Percentiles rank a stretch among this genome's conserved stretches.
phyloP scores from a whole-genome alignment of 371 early-diverging fungal species.

The Zychaea mexicana region DNA sequence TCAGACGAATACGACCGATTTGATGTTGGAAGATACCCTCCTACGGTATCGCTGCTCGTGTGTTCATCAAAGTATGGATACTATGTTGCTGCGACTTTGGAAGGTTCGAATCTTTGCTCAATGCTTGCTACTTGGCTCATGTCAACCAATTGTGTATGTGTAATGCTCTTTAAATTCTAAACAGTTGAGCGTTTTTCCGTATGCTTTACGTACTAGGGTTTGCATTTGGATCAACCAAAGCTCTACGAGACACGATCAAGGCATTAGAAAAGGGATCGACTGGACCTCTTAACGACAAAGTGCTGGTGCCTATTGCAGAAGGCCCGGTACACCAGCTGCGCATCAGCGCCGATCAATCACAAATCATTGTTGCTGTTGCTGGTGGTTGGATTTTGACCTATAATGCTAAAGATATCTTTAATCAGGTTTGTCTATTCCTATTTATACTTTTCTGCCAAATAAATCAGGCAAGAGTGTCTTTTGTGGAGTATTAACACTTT shows the following conservation, averaged over 20 bases:
- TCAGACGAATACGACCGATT: conserved; percentile 19
- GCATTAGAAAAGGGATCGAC: conserved; percentile 25
- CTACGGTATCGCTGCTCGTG: conserved; percentile 36
- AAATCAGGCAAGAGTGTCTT: too few species aligned
- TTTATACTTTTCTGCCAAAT: neutral
- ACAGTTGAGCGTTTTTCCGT: too few species aligned
- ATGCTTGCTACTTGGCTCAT: too few species aligned
- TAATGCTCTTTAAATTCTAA: too few species aligned
- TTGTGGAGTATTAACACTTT: neutral
- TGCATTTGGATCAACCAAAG: conserved; percentile 29
- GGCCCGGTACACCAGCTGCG: conserved; percentile 38
- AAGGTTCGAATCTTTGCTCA: conserved; percentile 25
- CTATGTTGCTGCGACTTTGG: conserved; percentile 35
- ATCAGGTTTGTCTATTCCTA: conserved; percentile 5
- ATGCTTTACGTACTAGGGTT: too few species aligned
- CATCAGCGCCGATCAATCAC: conserved; percentile 29
- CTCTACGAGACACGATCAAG: conserved; percentile 30
- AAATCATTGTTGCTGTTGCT: conserved; percentile 27
- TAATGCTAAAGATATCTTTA: conserved; percentile 28
- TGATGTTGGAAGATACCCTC: conserved; percentile 24
- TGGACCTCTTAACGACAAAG: conserved; percentile 17
- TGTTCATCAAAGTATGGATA: conserved; percentile 41
- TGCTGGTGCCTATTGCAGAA: conserved; percentile 8
- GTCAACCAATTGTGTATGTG: too few species aligned
- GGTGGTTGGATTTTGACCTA: conserved; percentile 30